Evolutionary conservation across 75 land plant species (phyloP).

Genomic region (Pinus tabuliformis): DNA sequence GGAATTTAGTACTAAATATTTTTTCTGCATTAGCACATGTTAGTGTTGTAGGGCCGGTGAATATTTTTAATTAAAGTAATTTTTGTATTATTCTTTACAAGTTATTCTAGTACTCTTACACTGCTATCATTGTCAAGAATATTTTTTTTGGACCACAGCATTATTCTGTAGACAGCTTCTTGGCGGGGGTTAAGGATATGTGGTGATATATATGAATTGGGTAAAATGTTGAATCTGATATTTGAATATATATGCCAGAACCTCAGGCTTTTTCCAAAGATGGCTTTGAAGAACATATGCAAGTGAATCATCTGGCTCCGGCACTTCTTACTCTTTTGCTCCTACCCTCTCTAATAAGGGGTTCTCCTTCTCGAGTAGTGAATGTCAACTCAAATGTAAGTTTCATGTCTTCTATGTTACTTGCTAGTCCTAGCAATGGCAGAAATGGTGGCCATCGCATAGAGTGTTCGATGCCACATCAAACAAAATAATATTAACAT

Average conservation of each 20-base stretch:
- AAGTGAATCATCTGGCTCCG: constrained; percentile 97
- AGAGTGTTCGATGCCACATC: not conserved
- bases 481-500: not conserved
- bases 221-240: not conserved
- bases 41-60: no score
- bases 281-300: constrained; percentile 91
- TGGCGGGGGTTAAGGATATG: not conserved
- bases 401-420: not conserved
- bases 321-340: constrained; percentile 86
- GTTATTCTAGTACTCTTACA: not conserved
- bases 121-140: not conserved
- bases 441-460: not conserved
- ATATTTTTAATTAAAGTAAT: no score
- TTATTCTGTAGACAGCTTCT: not conserved
- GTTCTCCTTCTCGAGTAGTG: constrained; percentile 90
- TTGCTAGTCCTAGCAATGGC: not conserved
- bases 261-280: constrained; percentile 85
- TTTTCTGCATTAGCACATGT: no score
- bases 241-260: constrained; percentile 28
- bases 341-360: constrained; percentile 85
- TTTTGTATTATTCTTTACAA: not conserved
- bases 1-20: no score
- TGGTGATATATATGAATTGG: no score
- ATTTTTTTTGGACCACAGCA: not conserved
- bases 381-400: constrained; percentile 95